A percentile compares a stretch with the other conserved stretches of the same genome.
These are phyloP conservation scores for Vitis rupestris DNA, from an alignment of 164 flowering plant genomes.

Conservation along the genomic window DNA sequence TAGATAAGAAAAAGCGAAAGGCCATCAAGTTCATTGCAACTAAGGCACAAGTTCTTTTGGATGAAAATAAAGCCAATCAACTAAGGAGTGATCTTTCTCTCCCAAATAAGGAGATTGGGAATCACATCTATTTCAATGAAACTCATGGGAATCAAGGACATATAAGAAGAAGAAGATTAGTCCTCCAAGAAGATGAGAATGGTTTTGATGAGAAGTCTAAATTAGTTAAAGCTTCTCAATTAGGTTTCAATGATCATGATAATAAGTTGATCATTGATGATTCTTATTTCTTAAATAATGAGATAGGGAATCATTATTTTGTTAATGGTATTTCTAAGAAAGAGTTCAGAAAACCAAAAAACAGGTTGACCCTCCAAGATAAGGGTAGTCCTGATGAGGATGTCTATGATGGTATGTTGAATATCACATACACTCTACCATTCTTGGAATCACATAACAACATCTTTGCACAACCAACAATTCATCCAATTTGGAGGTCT, in stretches of 20 bases:
- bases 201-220: constrained; percentile 1
- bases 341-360: too few relatives aligned
- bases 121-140: neutral
- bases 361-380: too few relatives aligned
- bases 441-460: neutral
- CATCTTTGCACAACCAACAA: constrained; percentile 1
- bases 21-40: neutral
- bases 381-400: neutral
- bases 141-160: neutral
- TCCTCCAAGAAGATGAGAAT: neutral
- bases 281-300: too few relatives aligned
- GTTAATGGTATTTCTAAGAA: too few relatives aligned
- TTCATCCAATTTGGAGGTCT: constrained; percentile 13
- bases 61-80: neutral
- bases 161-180: constrained; percentile 6
- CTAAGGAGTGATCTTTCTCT: neutral
- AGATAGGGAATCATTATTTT: too few relatives aligned
- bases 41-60: neutral
- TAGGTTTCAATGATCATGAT: neutral
- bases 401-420: neutral
- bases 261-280: neutral
- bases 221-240: neutral
- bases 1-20: neutral
- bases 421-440: too few relatives aligned
- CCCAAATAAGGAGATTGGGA: neutral